A percentile compares a stretch with the other conserved stretches of the same genome.
These are phyloP conservation scores for Durotheca rogersii DNA, from an alignment of 495 filamentous ascomycete species.

Conservation along the genomic window DNA sequence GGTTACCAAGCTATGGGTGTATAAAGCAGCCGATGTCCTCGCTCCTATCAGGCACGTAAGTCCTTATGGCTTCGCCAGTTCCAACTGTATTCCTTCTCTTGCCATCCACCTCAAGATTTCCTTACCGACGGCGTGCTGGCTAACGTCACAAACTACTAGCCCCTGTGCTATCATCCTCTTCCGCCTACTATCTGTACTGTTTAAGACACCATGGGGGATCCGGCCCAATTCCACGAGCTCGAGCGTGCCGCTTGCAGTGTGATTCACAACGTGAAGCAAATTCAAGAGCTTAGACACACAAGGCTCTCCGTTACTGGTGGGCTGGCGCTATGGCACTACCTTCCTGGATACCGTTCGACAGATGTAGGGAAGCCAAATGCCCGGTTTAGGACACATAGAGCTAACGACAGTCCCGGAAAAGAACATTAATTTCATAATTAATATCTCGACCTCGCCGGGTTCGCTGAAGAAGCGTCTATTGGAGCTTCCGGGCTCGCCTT, in stretches of 20 bases:
- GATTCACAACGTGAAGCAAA: slow-evolving; percentile 32
- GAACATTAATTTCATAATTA: slow-evolving; percentile 32
- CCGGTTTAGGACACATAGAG: neutral
- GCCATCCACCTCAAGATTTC: neutral
- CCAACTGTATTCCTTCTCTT: slow-evolving; percentile 15
- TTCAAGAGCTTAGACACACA: slow-evolving; percentile 26
- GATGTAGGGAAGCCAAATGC: slow-evolving; percentile 19
- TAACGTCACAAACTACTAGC: neutral
- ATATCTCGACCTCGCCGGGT: slow-evolving; percentile 22
- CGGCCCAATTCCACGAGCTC: slow-evolving; percentile 24
- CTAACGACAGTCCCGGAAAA: slow-evolving; percentile 6
- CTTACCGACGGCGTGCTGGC: slow-evolving; percentile 2
- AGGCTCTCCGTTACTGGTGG: slow-evolving; percentile 29
- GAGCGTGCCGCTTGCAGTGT: slow-evolving; percentile 30
- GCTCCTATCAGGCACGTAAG: neutral
- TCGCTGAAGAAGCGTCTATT: slow-evolving; percentile 23
- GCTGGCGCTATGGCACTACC: slow-evolving; percentile 30
- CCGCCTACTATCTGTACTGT: neutral
- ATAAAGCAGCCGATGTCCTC: slow-evolving; percentile 15
- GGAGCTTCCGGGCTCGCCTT: slow-evolving; percentile 28
- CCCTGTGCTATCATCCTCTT: neutral
- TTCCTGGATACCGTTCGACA: slow-evolving; percentile 26
- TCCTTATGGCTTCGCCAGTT: slow-evolving; percentile 7
- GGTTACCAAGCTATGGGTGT: slow-evolving; percentile 1
- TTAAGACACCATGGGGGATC: neutral